Percentiles rank a stretch among this genome's conserved stretches.
Evolutionary conservation across 148 eudicot species (phyloP).

Genomic region (Rhododendron williamsianum): DNA sequence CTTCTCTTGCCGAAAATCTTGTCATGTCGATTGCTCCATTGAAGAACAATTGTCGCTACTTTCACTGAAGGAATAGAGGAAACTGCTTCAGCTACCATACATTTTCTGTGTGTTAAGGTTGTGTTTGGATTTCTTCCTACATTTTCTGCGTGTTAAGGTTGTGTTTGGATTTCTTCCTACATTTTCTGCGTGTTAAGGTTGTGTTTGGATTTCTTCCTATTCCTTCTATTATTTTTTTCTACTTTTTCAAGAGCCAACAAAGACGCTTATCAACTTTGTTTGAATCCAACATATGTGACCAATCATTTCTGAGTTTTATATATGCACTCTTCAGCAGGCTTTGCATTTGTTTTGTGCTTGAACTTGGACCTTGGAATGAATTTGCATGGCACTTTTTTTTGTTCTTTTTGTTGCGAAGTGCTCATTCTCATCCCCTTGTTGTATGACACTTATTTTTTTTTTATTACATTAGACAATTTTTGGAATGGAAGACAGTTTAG

Average conservation of each 20-base stretch:
- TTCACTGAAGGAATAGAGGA: slow-evolving; percentile 30
- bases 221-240: not conserved
- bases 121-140: not conserved
- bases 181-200: not conserved
- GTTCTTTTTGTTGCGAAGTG: not conserved
- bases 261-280: not conserved
- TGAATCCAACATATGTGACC: not conserved
- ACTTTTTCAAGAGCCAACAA: not conserved
- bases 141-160: not conserved
- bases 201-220: not conserved
- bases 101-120: not conserved
- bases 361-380: not conserved
- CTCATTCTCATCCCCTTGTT: not conserved
- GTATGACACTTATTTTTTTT: not conserved
- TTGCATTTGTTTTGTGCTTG: not conserved
- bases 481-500: not conserved
- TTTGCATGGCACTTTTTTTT: not conserved
- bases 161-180: no score
- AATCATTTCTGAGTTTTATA: not conserved
- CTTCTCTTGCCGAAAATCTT: slow-evolving; percentile 59
- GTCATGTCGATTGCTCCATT: slow-evolving; percentile 69
- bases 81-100: not conserved
- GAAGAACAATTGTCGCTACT: slow-evolving; percentile 62
- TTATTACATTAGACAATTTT: no score
- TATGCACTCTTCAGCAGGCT: not conserved